Conservation (phyloP, 768 basidiomycete genomes). For the Hydnomerulius pinastri region DNA sequence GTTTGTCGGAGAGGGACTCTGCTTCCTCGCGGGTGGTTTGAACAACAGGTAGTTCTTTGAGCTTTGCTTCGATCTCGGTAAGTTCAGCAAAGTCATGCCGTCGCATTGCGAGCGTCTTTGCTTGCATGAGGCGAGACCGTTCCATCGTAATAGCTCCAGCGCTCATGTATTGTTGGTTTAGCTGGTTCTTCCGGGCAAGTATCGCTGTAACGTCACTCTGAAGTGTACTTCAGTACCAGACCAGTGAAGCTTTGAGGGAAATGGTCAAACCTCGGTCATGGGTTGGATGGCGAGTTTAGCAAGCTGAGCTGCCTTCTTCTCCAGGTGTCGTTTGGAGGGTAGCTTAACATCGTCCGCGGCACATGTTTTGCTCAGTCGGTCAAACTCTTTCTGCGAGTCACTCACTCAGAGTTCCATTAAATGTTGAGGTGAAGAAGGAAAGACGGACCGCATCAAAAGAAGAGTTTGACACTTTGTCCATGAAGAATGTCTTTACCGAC, state of each 20-base stretch:
- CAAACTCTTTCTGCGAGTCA: constrained; percentile 66
- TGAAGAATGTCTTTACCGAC: constrained; percentile 57
- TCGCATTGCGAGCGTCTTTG: constrained; percentile 71
- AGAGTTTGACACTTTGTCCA: constrained; percentile 89
- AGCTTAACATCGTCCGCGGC: constrained; percentile 56
- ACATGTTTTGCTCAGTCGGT: constrained; percentile 51
- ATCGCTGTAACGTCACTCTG: constrained; percentile 85
- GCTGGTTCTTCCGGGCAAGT: constrained; percentile 64
- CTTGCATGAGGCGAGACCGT: constrained; percentile 66
- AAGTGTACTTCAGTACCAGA: constrained; percentile 10
- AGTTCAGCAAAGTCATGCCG: constrained; percentile 72
- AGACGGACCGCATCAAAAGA: constrained; percentile 59
- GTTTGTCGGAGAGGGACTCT: constrained; percentile 44
- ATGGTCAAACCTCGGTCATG: constrained; percentile 73
- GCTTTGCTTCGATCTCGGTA: constrained; percentile 58
- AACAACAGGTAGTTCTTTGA: constrained; percentile 50
- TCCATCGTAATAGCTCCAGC: constrained; percentile 48
- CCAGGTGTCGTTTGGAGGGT: constrained; percentile 66
- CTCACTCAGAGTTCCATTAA: constrained; percentile 10
- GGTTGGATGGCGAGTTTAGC: constrained; percentile 56
- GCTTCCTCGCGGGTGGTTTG: constrained; percentile 26
- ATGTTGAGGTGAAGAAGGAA: neutral
- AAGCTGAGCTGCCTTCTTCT: constrained; percentile 68
- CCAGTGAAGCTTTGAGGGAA: constrained; percentile 6
- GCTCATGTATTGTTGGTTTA: constrained; percentile 36